phyloP scores from a whole-genome alignment of 495 filamentous ascomycete species.

The Penicillium subrubescens region DNA sequence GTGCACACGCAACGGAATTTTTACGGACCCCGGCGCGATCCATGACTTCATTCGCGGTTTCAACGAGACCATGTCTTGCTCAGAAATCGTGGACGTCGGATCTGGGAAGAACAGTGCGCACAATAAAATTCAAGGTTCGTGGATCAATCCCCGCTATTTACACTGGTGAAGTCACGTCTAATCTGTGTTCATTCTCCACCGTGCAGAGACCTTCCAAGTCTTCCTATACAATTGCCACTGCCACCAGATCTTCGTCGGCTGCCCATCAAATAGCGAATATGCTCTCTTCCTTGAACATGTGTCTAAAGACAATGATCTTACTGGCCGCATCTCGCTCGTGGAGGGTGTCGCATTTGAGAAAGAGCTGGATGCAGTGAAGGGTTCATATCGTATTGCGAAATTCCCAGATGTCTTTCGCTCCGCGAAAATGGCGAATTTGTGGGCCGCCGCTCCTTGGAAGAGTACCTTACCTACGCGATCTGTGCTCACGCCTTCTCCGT shows the following conservation, averaged over 20 bases:
- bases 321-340: conserved; percentile 67
- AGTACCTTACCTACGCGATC: conserved; percentile 36
- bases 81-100: conserved; percentile 78
- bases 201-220: conserved; percentile 68
- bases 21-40: conserved; percentile 53
- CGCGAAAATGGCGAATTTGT: conserved; percentile 56
- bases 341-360: conserved; percentile 73
- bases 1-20: conserved; percentile 59
- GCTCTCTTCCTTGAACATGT: conserved; percentile 66
- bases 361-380: conserved; percentile 57
- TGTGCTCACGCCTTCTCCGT: conserved; percentile 47
- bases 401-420: conserved; percentile 69
- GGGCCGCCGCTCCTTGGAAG: conserved; percentile 38
- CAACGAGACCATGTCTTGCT: conserved; percentile 67
- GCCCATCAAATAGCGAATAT: conserved; percentile 76
- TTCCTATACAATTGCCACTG: conserved; percentile 72
- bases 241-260: conserved; percentile 78
- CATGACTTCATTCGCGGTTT: conserved; percentile 76
- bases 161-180: conserved; percentile 3
- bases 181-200: conserved; percentile 11
- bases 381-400: conserved; percentile 58
- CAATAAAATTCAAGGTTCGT: conserved; percentile 74
- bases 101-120: conserved; percentile 67
- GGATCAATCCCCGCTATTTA: conserved; percentile 2
- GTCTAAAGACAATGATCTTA: conserved; percentile 52